These are phyloP conservation scores for Nakaseomyces bracarensis DNA, from an alignment of 1,139 yeast genomes.

Conservation along the genomic window DNA sequence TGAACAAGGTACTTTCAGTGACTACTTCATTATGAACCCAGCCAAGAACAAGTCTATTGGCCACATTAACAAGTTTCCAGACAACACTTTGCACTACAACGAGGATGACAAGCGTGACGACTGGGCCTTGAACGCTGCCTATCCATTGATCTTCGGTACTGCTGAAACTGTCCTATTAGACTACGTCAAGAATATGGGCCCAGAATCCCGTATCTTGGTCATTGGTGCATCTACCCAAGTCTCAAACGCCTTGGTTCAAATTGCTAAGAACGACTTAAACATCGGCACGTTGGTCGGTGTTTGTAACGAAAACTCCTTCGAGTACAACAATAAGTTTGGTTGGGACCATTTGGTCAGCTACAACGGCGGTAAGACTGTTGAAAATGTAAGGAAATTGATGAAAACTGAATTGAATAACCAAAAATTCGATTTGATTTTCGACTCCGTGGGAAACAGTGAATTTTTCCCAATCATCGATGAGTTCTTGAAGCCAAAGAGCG, in stretches of 20 bases:
- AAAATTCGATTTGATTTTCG: constrained; percentile 41
- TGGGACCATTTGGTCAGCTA: constrained; percentile 49
- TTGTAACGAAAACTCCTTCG: constrained; percentile 38
- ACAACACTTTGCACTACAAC: constrained; percentile 3
- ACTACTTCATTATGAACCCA: constrained; percentile 27
- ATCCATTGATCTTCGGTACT: constrained; percentile 29
- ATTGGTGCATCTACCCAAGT: constrained; percentile 31
- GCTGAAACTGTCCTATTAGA: constrained; percentile 20
- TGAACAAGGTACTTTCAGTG: constrained; percentile 22
- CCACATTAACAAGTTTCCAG: constrained; percentile 11
- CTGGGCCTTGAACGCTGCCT: constrained; percentile 21
- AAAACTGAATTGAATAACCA: constrained; percentile 30
- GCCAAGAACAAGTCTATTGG: constrained; percentile 15
- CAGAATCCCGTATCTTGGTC: constrained; percentile 24
- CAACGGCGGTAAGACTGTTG: constrained; percentile 32
- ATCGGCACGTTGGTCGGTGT: constrained; percentile 36
- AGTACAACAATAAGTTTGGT: constrained; percentile 41
- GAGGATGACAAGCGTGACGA: constrained; percentile 14
- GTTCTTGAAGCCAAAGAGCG: constrained; percentile 36
- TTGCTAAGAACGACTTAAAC: constrained; percentile 26
- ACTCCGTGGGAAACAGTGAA: constrained; percentile 40
- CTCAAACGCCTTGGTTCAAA: constrained; percentile 23
- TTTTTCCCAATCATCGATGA: constrained; percentile 33
- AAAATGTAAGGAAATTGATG: constrained; percentile 32
- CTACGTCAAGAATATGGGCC: constrained; percentile 16